Percentiles rank a stretch among this genome's conserved stretches.
Conservation (phyloP, 805 yeast species). For the Wickerhamomyces bovis region DNA sequence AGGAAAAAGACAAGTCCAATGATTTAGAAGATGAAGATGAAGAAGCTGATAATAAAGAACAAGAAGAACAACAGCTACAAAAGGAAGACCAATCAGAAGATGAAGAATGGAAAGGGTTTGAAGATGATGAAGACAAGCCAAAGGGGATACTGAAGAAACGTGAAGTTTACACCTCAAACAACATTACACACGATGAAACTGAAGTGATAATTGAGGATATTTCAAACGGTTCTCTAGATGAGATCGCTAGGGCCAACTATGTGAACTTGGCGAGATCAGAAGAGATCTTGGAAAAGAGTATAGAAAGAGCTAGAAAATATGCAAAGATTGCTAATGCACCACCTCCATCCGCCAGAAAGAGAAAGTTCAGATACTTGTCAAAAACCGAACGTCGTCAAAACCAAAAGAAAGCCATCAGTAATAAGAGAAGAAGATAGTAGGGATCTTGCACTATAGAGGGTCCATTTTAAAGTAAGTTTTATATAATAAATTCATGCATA, state of each 20-base stretch:
- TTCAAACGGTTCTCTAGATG: slow-evolving; percentile 48
- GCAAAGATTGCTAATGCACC: slow-evolving; percentile 45
- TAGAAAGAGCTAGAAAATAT: slow-evolving; percentile 75
- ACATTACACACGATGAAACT: slow-evolving; percentile 28
- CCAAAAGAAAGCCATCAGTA: slow-evolving; percentile 40
- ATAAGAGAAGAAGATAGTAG: slow-evolving; percentile 31
- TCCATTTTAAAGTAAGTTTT: too few relatives aligned
- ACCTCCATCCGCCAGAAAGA: slow-evolving; percentile 41
- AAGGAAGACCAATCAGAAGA: slow-evolving; percentile 9
- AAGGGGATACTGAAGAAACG: slow-evolving; percentile 22
- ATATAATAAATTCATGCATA: not conserved
- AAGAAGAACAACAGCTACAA: too few relatives aligned
- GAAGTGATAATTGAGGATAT: slow-evolving; percentile 44
- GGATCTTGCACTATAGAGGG: too few relatives aligned
- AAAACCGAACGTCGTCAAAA: slow-evolving; percentile 68
- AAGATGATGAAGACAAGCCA: slow-evolving; percentile 23
- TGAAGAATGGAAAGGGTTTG: slow-evolving; percentile 37
- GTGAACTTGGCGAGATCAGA: slow-evolving; percentile 68
- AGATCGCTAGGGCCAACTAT: slow-evolving; percentile 55
- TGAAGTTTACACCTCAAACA: slow-evolving; percentile 18
- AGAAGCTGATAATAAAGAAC: slow-evolving; percentile 21
- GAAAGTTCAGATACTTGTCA: slow-evolving; percentile 83
- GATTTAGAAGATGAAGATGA: slow-evolving; percentile 15
- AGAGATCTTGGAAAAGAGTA: slow-evolving; percentile 65
- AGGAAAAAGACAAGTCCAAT: slow-evolving; percentile 13